A percentile compares a stretch with the other conserved stretches of the same genome.
phyloP scores from a whole-genome alignment of 2,329 filamentous ascomycete species.

The Botryosphaeria dothidea region DNA sequence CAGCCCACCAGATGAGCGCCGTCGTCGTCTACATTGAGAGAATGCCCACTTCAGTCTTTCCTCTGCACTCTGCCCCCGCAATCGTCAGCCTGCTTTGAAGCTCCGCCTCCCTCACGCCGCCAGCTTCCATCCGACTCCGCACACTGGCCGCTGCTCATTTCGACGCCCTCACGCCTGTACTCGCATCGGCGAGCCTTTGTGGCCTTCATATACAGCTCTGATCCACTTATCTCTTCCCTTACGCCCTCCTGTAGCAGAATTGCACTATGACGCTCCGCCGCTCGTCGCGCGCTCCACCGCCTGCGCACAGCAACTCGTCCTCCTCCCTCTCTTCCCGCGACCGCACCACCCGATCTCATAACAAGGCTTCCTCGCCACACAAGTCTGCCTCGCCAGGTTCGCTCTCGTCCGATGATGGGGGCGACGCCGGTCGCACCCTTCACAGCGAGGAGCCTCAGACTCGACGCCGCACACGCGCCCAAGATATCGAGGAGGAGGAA shows the following conservation, averaged over 20 bases:
- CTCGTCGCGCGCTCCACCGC: constrained; percentile 79
- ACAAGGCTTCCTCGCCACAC: constrained; percentile 70
- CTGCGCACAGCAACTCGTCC: constrained; percentile 73
- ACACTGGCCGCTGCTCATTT: constrained; percentile 22
- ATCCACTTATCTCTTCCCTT: constrained; percentile 3
- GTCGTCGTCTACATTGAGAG: constrained; percentile 2
- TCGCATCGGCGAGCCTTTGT: not conserved
- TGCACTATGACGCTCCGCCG: constrained; percentile 70
- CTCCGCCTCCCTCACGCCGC: constrained; percentile 33
- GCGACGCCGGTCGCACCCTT: constrained; percentile 55
- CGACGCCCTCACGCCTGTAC: constrained; percentile 17
- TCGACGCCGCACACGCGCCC: constrained; percentile 76
- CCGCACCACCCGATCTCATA: constrained; percentile 69
- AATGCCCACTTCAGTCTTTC: constrained; percentile 31
- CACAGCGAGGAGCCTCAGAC: constrained; percentile 68
- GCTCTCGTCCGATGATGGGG: constrained; percentile 67
- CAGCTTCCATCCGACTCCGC: constrained; percentile 25
- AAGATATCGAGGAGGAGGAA: constrained; percentile 60
- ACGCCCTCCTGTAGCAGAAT: constrained; percentile 11
- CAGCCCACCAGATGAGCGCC: constrained; percentile 4
- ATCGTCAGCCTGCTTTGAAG: constrained; percentile 37
- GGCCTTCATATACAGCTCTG: not conserved
- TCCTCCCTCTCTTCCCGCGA: constrained; percentile 73
- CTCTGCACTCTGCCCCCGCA: constrained; percentile 26
- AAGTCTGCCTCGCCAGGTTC: constrained; percentile 76